Evolutionary conservation across 2,329 filamentous ascomycete genomes (phyloP), one percentile per base, ranked within the genome.

Genomic region (Colletotrichum sidae): DNA sequence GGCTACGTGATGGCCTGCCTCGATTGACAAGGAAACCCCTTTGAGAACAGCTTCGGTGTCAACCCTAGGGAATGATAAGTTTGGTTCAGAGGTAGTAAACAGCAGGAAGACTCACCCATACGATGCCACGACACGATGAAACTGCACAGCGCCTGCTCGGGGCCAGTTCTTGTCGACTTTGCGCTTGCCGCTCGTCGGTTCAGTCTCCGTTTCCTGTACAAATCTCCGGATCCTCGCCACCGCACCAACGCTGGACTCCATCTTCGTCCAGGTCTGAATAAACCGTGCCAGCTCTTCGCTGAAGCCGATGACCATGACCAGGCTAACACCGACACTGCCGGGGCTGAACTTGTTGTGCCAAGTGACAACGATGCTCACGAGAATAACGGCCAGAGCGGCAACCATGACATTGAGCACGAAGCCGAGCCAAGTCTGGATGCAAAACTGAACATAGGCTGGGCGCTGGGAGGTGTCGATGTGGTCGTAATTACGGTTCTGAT

Each of bases 271-370:
- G 17, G 12, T 58, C 34, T 67, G 62, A 11, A 52, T 37, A 3
- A 51, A 6, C 12, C 41, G 55, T 6, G 49, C 37, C 12, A 65
- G 17, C 4, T 34, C 12, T 13, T 56, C 51, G n/a, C 58, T 55
- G 47, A 67, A 67, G 6, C 64, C 49, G n/a, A 59, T 64, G 15
- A 67, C 47, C 53, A 64, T 67, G 3, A 67, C 47, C 2, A 67
- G 45, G 42, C 60, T 67, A 1, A 67, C 64, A 6, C 64, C 76
- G 67, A 65, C 76, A 76, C 38, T 67, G 67, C 37, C 74, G 62
- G 50, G 69, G 60, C 60, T 76, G 74, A 38, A 72, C 69, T 13
- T 58, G 49, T 44, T 72, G 68, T n/a, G 76, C 54, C 25, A 76
- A 52, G 17, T 60, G 44, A 49, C 67, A 11, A 51, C 65, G 1